Evolutionary conservation across 1,139 yeast genomes (phyloP).

Genomic region (Pichia sp.): DNA sequence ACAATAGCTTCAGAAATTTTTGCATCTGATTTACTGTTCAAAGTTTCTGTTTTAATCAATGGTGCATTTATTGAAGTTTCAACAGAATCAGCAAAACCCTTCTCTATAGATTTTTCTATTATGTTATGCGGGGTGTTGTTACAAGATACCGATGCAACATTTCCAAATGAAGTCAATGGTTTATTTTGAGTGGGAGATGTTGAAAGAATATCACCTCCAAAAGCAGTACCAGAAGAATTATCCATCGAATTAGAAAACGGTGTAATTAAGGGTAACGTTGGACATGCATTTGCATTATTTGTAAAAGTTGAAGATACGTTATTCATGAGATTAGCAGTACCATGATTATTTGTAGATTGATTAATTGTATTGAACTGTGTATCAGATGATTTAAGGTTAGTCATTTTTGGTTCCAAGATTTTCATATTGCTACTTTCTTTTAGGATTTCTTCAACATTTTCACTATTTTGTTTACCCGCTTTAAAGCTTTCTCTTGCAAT

Average conservation of each 20-base stretch:
- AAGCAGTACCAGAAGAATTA: background rate
- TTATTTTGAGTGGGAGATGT: background rate
- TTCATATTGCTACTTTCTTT: background rate
- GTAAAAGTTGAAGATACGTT: background rate
- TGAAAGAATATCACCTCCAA: background rate
- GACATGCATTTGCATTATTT: background rate
- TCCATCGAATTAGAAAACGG: background rate
- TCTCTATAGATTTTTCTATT: background rate
- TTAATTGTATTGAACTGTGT: background rate
- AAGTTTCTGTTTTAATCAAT: background rate
- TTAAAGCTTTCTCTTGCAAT: slow-evolving; percentile 20
- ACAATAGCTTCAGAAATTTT: background rate
- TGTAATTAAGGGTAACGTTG: background rate
- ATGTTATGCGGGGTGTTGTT: background rate
- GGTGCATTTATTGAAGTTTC: background rate
- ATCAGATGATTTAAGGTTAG: background rate
- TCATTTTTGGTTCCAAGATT: background rate
- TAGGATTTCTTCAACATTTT: slow-evolving; percentile 8
- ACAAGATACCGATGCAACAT: background rate
- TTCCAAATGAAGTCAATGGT: background rate
- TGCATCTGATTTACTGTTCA: background rate
- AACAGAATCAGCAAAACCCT: background rate
- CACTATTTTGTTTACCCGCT: slow-evolving; percentile 15
- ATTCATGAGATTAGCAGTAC: background rate
- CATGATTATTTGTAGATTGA: background rate